Evolutionary conservation across 176 grass and related monocot genomes (phyloP), one percentile per base, ranked within the genome.

Genomic region (Calamus simplicifolius): DNA sequence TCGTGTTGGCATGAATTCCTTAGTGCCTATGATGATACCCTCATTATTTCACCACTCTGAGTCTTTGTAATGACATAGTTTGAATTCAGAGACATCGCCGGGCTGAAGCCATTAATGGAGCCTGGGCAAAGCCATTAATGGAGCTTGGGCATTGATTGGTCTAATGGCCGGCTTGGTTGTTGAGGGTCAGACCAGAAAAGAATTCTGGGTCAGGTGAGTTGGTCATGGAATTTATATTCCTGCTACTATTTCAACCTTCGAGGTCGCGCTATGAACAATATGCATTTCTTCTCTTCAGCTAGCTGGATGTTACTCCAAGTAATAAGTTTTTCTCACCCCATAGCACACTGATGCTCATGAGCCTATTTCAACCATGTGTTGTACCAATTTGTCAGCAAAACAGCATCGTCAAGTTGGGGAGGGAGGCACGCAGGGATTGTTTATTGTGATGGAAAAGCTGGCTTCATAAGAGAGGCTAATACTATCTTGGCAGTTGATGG

Each of bases 141-240:
- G n/a, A n/a, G n/a, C n/a, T n/a, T n/a, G n/a, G n/a, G 87, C 93
- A 26, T 73, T 98, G 87, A 79, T 98, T 64, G 93, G 93, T 73
- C 73, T 92, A 68, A 89, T 87, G 52, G 87, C 67, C 55, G 87
- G 73, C 51, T 64, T 98, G 67, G 53, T 98, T 48, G 48, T 82
- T 6, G 93, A 97, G 73, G 87, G 87, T 69, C 93, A 73, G 55
- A 92, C 93, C 60, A 87, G 93, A 74, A 97, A 92, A 38, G 93
- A 57, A 92, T 91, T 67, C 76, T 97, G 72, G 87, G 56, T 27
- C 93, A 92, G 84, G 93, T 91, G 75, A 29, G n/a, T 65, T 35
- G 18, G 50, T 16, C 19, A 5, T 35, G 4, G 50, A 56, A 43
- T 55, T 7, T 23, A n/a, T 29, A 6, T 7, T 69, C 16, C 48